Evolutionary conservation across 2,329 filamentous ascomycete species (phyloP).

Genomic region (Aureobasidium sp.): DNA sequence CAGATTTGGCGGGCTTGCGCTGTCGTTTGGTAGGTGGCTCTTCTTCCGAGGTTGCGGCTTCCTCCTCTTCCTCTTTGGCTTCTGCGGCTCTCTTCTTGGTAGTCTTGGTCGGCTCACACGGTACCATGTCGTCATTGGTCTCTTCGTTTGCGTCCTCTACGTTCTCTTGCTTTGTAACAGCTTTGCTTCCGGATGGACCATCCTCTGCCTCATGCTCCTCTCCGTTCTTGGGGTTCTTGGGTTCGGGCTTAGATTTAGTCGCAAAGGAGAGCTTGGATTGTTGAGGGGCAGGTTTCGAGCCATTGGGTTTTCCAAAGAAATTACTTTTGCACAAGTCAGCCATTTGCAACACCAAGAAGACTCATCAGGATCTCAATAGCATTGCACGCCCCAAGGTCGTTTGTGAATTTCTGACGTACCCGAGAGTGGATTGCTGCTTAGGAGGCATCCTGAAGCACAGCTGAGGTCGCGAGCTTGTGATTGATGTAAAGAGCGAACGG

Average conservation of each 20-base stretch:
- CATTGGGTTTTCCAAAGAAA: slow-evolving; percentile 69
- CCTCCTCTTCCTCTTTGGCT: slow-evolving; percentile 21
- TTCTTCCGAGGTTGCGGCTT: slow-evolving; percentile 20
- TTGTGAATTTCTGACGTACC: slow-evolving; percentile 75
- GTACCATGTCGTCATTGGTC: background rate
- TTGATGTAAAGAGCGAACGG: background rate
- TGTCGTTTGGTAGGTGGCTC: slow-evolving; percentile 32
- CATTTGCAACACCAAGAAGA: background rate
- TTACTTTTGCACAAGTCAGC: slow-evolving; percentile 51
- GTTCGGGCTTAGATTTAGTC: slow-evolving; percentile 24
- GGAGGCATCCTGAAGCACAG: slow-evolving; percentile 35
- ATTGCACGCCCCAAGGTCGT: slow-evolving; percentile 63
- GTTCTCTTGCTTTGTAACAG: slow-evolving; percentile 22
- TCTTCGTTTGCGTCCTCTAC: slow-evolving; percentile 26
- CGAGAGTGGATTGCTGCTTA: slow-evolving; percentile 78
- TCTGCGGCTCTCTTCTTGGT: slow-evolving; percentile 20
- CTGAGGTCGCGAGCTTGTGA: background rate
- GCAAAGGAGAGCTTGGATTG: slow-evolving; percentile 76
- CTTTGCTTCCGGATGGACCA: slow-evolving; percentile 18
- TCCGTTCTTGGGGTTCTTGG: slow-evolving; percentile 19
- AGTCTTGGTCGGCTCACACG: slow-evolving; percentile 24
- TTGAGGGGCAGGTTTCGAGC: slow-evolving; percentile 53
- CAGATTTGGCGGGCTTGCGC: slow-evolving; percentile 21
- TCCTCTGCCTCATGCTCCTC: slow-evolving; percentile 15
- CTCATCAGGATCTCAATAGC: background rate